Evolutionary conservation across 768 basidiomycete species (phyloP).

Genomic region (Boletus edulis): DNA sequence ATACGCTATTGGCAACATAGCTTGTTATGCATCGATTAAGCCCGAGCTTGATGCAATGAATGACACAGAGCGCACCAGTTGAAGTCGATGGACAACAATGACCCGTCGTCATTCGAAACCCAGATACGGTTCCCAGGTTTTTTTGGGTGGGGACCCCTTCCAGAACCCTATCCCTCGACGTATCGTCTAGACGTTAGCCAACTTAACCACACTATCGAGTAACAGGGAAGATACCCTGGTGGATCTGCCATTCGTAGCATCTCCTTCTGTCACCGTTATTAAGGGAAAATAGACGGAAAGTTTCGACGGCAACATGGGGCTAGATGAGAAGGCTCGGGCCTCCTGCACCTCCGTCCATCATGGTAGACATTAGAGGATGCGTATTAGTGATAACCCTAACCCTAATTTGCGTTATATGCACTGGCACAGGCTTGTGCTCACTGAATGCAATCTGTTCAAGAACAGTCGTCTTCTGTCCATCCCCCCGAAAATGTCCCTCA

Average conservation of each 20-base stretch:
- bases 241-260: not conserved
- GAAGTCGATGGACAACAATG: not conserved
- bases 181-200: conserved; percentile 5
- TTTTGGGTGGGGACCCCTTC: conserved; percentile 8
- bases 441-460: conserved; percentile 25
- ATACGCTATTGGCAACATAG: not conserved
- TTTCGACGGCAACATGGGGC: conserved; percentile 9
- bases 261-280: not conserved
- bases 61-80: not conserved
- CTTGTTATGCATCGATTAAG: not conserved
- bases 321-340: not conserved
- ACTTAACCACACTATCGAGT: not conserved
- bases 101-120: not conserved
- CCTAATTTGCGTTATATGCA: no score
- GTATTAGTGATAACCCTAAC: no score
- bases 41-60: not conserved
- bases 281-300: not conserved
- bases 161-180: conserved; percentile 14
- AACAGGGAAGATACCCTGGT: not conserved
- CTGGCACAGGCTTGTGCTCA: not conserved
- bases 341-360: not conserved
- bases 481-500: conserved; percentile 44
- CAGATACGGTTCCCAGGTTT: not conserved
- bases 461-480: conserved; percentile 10
- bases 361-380: no score